A percentile compares a stretch with the other conserved stretches of the same genome.
Conservation (phyloP, 192 early-diverging fungal species). For the Umbelopsis sp. region DNA sequence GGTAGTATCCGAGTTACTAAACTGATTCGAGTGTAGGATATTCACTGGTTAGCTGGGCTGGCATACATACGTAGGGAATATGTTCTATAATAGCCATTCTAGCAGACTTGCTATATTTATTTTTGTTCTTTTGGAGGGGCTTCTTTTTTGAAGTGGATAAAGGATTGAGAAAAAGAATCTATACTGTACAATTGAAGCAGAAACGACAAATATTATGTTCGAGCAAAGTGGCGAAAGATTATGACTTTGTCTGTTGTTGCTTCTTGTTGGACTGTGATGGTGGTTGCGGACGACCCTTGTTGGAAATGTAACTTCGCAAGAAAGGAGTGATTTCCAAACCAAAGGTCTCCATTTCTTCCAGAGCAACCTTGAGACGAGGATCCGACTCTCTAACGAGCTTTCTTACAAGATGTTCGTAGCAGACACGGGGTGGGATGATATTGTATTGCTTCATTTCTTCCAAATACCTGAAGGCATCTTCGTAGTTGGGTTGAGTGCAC, state of each 20-base stretch:
- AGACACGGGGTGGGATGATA: slow-evolving; percentile 54
- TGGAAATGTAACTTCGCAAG: background rate
- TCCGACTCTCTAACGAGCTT: slow-evolving; percentile 62
- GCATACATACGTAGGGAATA: background rate
- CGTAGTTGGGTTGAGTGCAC: slow-evolving; percentile 61
- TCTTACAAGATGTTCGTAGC: slow-evolving; percentile 53
- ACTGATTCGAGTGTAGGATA: slow-evolving; percentile 40
- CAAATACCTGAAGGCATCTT: slow-evolving; percentile 74
- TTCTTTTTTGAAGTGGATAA: background rate
- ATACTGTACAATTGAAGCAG: slow-evolving; percentile 13
- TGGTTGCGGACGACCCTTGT: background rate
- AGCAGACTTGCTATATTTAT: slow-evolving; percentile 8
- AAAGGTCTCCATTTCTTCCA: slow-evolving; percentile 67
- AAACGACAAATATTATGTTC: no score
- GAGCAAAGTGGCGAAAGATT: no score
- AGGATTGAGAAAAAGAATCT: background rate
- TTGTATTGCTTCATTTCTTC: slow-evolving; percentile 68
- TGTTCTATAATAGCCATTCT: slow-evolving; percentile 1
- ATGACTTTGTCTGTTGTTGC: background rate
- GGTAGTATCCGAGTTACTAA: slow-evolving; percentile 57
- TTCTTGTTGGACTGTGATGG: background rate
- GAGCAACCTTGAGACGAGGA: slow-evolving; percentile 55
- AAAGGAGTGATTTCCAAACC: slow-evolving; percentile 36
- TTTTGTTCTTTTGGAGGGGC: background rate
- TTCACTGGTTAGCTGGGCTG: background rate